phyloP scores from a whole-genome alignment of 106 monocot species.

The Dendrobium officinale region DNA sequence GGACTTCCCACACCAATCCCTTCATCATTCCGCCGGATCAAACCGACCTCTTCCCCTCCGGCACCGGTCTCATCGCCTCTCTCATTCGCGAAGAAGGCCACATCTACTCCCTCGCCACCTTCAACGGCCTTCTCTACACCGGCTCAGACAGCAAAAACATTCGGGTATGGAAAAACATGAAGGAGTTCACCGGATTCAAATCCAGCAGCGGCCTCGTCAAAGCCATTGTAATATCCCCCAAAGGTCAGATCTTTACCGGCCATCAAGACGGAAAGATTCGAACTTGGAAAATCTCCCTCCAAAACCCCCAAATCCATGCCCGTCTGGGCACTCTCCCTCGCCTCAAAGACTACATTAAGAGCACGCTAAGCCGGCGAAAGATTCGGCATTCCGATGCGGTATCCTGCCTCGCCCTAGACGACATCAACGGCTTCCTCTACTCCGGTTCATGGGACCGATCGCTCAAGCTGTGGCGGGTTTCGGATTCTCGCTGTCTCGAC shows the following conservation, averaged over 20 bases:
- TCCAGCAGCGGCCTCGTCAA: conserved; percentile 57
- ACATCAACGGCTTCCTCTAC: conserved; percentile 43
- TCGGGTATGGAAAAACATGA: conserved; percentile 43
- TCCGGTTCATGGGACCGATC: conserved; percentile 71
- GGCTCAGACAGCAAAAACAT: conserved; percentile 77
- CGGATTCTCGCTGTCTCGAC: conserved; percentile 52
- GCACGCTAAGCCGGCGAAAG: conserved; percentile 23
- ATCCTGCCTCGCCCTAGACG: conserved; percentile 41
- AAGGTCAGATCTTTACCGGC: conserved; percentile 47
- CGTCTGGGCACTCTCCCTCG: conserved; percentile 28
- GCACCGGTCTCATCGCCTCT: conserved; percentile 34
- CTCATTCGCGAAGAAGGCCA: conserved; percentile 62
- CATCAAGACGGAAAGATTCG: conserved; percentile 68
- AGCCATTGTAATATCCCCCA: conserved; percentile 49
- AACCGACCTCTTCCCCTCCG: conserved; percentile 14
- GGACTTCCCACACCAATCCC: conserved; percentile 16
- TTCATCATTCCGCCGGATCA: neutral
- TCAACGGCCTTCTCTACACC: conserved; percentile 49
- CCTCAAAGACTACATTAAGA: conserved; percentile 36
- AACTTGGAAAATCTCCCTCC: conserved; percentile 32
- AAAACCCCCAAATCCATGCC: conserved; percentile 25
- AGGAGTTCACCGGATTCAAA: conserved; percentile 43
- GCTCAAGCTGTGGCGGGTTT: conserved; percentile 61
- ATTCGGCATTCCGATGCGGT: conserved; percentile 52
- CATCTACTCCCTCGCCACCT: conserved; percentile 57